Base-by-base conservation (phyloP, 495 filamentous ascomycete genomes). In the Daldinia concentrica region DNA sequence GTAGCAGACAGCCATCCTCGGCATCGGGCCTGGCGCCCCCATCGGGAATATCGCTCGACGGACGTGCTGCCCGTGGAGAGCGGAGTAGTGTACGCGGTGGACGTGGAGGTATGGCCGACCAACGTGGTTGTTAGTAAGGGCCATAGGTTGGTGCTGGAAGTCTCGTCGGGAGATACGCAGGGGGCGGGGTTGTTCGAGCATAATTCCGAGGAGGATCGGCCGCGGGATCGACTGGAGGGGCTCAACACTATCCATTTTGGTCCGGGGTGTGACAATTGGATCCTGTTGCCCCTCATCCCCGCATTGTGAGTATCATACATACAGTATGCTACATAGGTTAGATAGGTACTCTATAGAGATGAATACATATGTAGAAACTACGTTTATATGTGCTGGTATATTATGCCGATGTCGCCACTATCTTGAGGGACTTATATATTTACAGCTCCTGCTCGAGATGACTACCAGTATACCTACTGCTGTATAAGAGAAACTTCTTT, bases 11-110 rank as follows among this genome's bases (percentile, higher is more conserved):
- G 8, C 2, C 43, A 48, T 9, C 43, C 43, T 48, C 43, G 43
- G 39, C 43, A 48, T 12, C 43, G 17, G 43, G 7, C 43, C 24
- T 48, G 43, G 43, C 43, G 3, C 43, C 43, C 43, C 43, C 17
- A 48, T 48, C 43, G 43, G 43, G 43, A 48, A 48, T 48, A 48
- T 22, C 43, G 43, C 43, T 48, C 43, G 43, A 22, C 43, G 43
- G 43, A 48, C 6, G 43, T 48, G 43, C 43, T 9, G 17, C 43
- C 43, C 17, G 43, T 48, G 43, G 43, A 48, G n/a, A 48, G 43
- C 17, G 43, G 43, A 9, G 43, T 22, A 4, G 43, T 48, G 8
- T 48, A 48, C 8, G 43, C 43, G 43, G 43, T 48, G 17, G 43
- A 48, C 17, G 43, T 48, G 17, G 43, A 48, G 43, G 43, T 48